A percentile compares a stretch with the other conserved stretches of the same genome.
Evolutionary conservation across 2,329 filamentous ascomycete species (phyloP).

Genomic region (Alternaria ethzedia): DNA sequence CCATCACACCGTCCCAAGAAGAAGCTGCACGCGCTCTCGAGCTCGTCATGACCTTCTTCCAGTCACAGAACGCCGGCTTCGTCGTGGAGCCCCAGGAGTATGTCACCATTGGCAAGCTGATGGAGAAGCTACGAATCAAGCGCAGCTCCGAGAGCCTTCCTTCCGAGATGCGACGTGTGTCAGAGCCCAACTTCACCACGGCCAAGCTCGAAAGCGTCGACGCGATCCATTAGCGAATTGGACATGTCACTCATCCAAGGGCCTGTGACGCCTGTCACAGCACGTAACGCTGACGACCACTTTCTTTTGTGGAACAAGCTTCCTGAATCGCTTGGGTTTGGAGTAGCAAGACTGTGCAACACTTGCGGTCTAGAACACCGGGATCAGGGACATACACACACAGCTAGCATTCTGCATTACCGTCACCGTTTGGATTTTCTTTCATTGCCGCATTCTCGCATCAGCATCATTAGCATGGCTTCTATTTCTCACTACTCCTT

Average conservation of each 20-base stretch:
- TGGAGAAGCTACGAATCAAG: constrained; percentile 81
- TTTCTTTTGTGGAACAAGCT: constrained; percentile 16
- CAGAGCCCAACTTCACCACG: constrained; percentile 41
- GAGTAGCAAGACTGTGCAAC: constrained; percentile 26
- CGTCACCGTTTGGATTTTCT: constrained; percentile 20
- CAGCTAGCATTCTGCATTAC: constrained; percentile 17
- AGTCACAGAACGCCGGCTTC: constrained; percentile 71
- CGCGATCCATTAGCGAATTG: constrained; percentile 31
- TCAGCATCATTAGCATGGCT: constrained; percentile 40
- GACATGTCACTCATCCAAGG: constrained; percentile 7
- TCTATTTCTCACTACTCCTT: constrained; percentile 20
- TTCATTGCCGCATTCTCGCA: constrained; percentile 30
- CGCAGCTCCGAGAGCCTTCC: constrained; percentile 51
- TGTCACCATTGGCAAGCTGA: constrained; percentile 77
- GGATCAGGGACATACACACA: constrained; percentile 11
- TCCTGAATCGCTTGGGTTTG: constrained; percentile 15
- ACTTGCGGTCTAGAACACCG: constrained; percentile 22
- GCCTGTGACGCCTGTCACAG: constrained; percentile 14
- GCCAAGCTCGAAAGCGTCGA: constrained; percentile 42
- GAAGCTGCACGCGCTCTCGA: constrained; percentile 84
- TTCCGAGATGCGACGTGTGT: constrained; percentile 43
- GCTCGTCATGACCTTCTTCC: constrained; percentile 81
- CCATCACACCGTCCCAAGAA: constrained; percentile 74
- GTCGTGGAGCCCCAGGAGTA: constrained; percentile 81
- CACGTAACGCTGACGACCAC: constrained; percentile 19